phyloP scores from a whole-genome alignment of 2,329 filamentous ascomycete genomes.

The Aspergillus ustus region DNA sequence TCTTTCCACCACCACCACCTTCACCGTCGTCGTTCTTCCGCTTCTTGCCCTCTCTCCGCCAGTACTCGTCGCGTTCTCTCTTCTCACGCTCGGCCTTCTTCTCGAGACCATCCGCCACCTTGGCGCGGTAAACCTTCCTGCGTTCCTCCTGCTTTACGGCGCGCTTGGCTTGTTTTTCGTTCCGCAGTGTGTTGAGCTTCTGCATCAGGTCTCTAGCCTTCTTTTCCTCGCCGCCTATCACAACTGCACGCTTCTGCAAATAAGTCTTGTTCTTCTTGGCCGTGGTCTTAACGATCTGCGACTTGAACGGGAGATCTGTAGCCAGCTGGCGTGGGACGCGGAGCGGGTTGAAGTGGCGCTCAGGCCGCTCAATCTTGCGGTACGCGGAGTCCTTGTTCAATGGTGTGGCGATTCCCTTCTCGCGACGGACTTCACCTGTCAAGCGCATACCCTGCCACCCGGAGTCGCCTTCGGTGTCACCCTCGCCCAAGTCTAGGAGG shows the following conservation, averaged over 20 bases:
- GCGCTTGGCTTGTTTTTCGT: slow-evolving; percentile 86
- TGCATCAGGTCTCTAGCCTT: slow-evolving; percentile 87
- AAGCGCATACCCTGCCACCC: slow-evolving; percentile 90
- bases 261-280: slow-evolving; percentile 83
- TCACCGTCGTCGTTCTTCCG: slow-evolving; percentile 62
- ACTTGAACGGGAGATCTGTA: slow-evolving; percentile 86
- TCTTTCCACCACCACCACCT: slow-evolving; percentile 54
- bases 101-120: slow-evolving; percentile 79
- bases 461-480: slow-evolving; percentile 31
- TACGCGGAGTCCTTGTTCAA: slow-evolving; percentile 85
- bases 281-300: slow-evolving; percentile 82
- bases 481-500: slow-evolving; percentile 66
- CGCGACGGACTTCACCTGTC: slow-evolving; percentile 86
- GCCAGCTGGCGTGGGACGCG: slow-evolving; percentile 60
- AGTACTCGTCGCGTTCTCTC: slow-evolving; percentile 89
- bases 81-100: slow-evolving; percentile 87
- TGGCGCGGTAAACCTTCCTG: slow-evolving; percentile 77
- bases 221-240: slow-evolving; percentile 83
- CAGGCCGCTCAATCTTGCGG: slow-evolving; percentile 62
- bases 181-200: slow-evolving; percentile 86
- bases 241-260: slow-evolving; percentile 93
- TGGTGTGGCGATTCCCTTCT: slow-evolving; percentile 75
- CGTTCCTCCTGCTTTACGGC: slow-evolving; percentile 86
- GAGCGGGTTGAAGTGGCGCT: slow-evolving; percentile 75
- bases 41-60: slow-evolving; percentile 87